A percentile compares a stretch with the other conserved stretches of the same genome.
Conservation (phyloP, 345 rosid genomes). For the Rhodamnia rubescens region DNA sequence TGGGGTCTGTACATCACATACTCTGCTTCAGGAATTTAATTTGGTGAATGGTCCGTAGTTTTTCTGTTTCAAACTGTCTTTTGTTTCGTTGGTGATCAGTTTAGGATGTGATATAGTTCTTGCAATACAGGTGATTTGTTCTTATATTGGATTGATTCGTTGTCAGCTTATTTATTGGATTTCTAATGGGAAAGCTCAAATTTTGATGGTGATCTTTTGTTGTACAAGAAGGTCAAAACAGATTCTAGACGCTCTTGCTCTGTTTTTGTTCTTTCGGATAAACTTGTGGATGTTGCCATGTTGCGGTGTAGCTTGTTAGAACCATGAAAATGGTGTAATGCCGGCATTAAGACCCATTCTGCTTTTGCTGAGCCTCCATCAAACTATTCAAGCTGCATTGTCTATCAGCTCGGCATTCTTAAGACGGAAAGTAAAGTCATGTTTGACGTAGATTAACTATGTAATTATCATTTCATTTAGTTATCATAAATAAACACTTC, state of each 20-base stretch:
- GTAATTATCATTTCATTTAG: neutral
- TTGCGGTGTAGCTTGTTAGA: neutral
- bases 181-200: neutral
- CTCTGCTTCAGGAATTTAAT: neutral
- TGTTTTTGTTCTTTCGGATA: neutral
- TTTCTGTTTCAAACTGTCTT: neutral
- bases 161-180: neutral
- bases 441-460: neutral
- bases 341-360: neutral
- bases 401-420: neutral
- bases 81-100: neutral
- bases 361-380: neutral
- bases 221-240: neutral
- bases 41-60: neutral
- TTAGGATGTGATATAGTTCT: neutral
- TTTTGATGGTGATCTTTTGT: neutral
- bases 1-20: neutral
- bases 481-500: neutral
- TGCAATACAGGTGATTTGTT: neutral
- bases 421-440: neutral
- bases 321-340: neutral
- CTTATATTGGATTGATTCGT: neutral
- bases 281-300: neutral
- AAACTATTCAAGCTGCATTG: neutral
- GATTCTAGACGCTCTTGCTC: neutral